Base-by-base conservation (phyloP, 2,329 filamentous ascomycete species). In the Leptographium lundbergii region DNA sequence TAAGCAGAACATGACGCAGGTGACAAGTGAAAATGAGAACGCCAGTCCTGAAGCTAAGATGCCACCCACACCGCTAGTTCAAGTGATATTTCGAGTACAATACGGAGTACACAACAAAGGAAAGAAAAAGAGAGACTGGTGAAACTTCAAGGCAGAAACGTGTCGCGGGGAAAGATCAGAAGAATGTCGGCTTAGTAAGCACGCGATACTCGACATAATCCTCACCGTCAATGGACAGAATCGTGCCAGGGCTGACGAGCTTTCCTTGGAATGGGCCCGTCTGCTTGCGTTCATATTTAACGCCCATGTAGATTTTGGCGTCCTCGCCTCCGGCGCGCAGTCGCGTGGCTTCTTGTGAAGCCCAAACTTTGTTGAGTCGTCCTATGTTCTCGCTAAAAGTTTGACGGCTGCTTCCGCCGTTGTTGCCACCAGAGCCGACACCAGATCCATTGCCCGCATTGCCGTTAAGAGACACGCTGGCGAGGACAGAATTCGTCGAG, bases 151-250 rank as follows among this genome's bases (percentile, higher is more conserved):
- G 22, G 17, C 52, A 22, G 19, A 22, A 11, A 24, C 10, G 6
- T 39, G 17, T 32, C 29, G 34, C 29, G n/a, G 10, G 17, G 17
- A 32, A 39, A 25, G 6, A 52, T 66, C 68, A 83, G 63, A 82
- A 85, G 65, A 85, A 85, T 0, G 75, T 78, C 0, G 81, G 81
- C 69, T 84, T 85, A 1, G 80, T 84, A 29, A 86, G 75, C 1
- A 86, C 81, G 2, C 82, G 77, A 63, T 86, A 86, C 67, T 86
- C 83, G 39, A 86, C 81, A 61, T 82, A 86, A 62, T 86, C 83
- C 66, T 86, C 82, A 25, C 82, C 83, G 61, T 86, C 81, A 61
- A 86, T 86, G 54, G 73, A 84, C 65, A 86, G 77, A 25, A 86
- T 81, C 11, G 77, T 78, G 6, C 82, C 80, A 61, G 81, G 77